Percentiles rank a stretch among this genome's conserved stretches.
Conservation (phyloP, 169 alveolate genomes). For the Babesia bigemina region DNA sequence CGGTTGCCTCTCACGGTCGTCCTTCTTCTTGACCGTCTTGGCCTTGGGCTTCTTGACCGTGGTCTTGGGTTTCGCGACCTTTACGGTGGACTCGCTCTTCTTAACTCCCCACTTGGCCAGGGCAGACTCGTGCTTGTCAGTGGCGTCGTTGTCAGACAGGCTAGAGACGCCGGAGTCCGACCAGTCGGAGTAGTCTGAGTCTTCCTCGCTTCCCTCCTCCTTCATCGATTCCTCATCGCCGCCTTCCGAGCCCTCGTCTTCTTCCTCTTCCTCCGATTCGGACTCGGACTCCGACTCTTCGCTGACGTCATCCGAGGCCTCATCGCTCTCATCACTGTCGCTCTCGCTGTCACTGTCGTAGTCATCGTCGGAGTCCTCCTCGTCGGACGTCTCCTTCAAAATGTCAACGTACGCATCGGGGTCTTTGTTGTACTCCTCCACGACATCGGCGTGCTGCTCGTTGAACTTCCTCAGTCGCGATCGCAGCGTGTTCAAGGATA, state of each 20-base stretch:
- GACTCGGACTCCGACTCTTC: slow-evolving; percentile 18
- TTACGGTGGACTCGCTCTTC: slow-evolving; percentile 67
- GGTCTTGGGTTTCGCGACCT: slow-evolving; percentile 50
- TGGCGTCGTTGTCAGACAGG: slow-evolving; percentile 72
- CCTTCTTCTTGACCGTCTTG: slow-evolving; percentile 72
- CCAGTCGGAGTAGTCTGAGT: slow-evolving; percentile 79
- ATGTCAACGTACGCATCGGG: slow-evolving; percentile 77
- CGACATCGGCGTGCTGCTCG: slow-evolving; percentile 74
- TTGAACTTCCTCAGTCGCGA: slow-evolving; percentile 82
- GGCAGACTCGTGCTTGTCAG: slow-evolving; percentile 82
- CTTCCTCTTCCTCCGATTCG: slow-evolving; percentile 36
- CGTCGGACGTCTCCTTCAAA: slow-evolving; percentile 66
- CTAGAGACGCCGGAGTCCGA: slow-evolving; percentile 77
- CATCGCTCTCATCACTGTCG: slow-evolving; percentile 32
- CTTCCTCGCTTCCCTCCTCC: slow-evolving; percentile 28
- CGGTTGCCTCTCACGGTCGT: slow-evolving; percentile 67
- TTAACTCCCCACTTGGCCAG: slow-evolving; percentile 87
- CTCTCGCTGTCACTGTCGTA: slow-evolving; percentile 61
- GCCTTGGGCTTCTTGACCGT: slow-evolving; percentile 68
- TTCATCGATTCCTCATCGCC: slow-evolving; percentile 23
- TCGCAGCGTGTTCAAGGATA: slow-evolving; percentile 79
- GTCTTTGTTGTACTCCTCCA: slow-evolving; percentile 78
- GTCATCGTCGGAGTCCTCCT: slow-evolving; percentile 61
- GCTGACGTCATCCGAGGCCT: slow-evolving; percentile 10
- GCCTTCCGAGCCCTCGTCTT: slow-evolving; percentile 31